phyloP scores from a whole-genome alignment of 768 basidiomycete genomes.

The Boletus reticuloceps region DNA sequence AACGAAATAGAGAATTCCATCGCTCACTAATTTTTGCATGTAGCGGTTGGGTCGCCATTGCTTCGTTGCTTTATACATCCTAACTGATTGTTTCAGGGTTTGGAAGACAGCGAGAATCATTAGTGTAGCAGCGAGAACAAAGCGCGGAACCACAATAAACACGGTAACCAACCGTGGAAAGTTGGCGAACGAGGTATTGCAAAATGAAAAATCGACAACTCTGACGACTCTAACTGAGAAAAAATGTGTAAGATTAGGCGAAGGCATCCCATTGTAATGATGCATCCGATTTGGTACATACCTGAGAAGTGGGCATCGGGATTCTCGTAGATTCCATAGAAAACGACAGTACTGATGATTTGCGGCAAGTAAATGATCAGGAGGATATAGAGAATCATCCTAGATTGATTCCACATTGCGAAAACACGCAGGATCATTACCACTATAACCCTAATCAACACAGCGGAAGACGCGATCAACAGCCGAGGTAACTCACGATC shows the following conservation, averaged over 20 bases:
- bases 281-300: not conserved
- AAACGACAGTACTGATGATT: not conserved
- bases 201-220: not conserved
- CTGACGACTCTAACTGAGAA: not conserved
- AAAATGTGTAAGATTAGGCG: not conserved
- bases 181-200: not conserved
- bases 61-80: conserved; percentile 1
- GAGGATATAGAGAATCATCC: not conserved
- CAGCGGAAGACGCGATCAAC: not conserved
- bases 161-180: not conserved
- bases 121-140: not conserved
- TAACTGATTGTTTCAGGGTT: not conserved
- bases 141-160: not conserved
- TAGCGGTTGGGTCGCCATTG: conserved; percentile 8
- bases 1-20: conserved; percentile 11
- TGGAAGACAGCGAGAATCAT: not conserved
- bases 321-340: not conserved
- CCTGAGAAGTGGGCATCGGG: not conserved
- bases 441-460: not conserved
- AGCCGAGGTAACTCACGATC: not conserved
- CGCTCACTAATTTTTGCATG: not conserved
- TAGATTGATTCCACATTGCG: not conserved
- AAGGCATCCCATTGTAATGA: too few relatives aligned
- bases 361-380: not conserved
- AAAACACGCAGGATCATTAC: conserved; percentile 3